Evolutionary conservation across 768 basidiomycete genomes (phyloP).

Genomic region (Amanita phalloides): DNA sequence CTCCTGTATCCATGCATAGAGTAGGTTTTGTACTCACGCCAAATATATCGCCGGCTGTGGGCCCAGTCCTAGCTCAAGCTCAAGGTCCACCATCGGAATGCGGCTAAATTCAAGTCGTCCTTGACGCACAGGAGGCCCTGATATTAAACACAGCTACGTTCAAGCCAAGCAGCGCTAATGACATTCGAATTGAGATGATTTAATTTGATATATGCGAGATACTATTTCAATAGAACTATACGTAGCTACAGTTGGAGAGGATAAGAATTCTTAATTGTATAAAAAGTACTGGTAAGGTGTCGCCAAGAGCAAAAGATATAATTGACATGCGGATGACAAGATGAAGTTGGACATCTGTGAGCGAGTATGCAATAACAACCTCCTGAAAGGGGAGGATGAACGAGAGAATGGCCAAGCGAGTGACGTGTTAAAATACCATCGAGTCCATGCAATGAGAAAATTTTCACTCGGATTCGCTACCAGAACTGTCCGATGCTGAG

Average conservation of each 20-base stretch:
- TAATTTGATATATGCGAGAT: constrained; percentile 22
- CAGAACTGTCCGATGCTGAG: constrained; percentile 65
- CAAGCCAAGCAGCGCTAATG: constrained; percentile 14
- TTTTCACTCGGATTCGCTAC: constrained; percentile 70
- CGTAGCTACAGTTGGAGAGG: constrained; percentile 37
- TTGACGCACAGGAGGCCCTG: no score
- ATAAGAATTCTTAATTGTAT: constrained; percentile 7
- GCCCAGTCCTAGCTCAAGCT: no score
- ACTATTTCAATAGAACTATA: constrained; percentile 19
- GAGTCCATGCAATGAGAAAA: constrained; percentile 6
- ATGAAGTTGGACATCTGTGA: neutral
- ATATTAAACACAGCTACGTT: no score
- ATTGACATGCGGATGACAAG: neutral
- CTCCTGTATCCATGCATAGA: no score
- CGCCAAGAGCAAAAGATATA: constrained; percentile 3
- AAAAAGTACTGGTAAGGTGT: constrained; percentile 2
- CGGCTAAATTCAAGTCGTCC: no score
- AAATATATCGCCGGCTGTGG: no score
- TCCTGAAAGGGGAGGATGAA: neutral
- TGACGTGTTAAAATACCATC: constrained; percentile 11
- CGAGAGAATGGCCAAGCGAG: constrained; percentile 10
- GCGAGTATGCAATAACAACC: neutral
- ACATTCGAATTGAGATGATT: constrained; percentile 1
- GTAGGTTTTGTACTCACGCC: no score
- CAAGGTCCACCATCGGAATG: no score